A percentile compares a stretch with the other conserved stretches of the same genome.
Evolutionary conservation across 768 basidiomycete species (phyloP).

Genomic region (Tremella yokohamensis): DNA sequence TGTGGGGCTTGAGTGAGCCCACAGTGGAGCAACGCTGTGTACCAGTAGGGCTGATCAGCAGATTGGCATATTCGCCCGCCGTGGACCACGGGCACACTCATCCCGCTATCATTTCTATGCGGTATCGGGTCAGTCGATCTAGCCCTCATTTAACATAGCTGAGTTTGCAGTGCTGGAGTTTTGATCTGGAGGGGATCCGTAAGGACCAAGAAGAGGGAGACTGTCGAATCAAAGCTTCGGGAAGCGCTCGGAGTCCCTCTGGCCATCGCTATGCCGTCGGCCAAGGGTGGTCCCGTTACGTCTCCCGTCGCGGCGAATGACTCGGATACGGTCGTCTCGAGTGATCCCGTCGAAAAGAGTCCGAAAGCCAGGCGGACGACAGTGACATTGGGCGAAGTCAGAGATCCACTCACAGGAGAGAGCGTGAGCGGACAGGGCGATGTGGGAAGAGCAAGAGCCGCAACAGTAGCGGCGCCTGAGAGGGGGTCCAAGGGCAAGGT

Average conservation of each 20-base stretch:
- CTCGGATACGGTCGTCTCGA: too few species aligned
- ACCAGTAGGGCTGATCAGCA: constrained; percentile 7
- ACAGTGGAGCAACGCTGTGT: not conserved
- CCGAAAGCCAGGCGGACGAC: not conserved
- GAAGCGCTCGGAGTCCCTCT: constrained; percentile 43
- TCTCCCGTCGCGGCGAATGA: not conserved
- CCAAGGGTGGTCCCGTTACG: not conserved
- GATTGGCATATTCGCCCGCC: constrained; percentile 49
- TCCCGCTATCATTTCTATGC: constrained; percentile 70
- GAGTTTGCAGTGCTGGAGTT: constrained; percentile 56
- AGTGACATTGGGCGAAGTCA: not conserved
- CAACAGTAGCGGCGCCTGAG: too few species aligned
- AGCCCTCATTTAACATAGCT: not conserved
- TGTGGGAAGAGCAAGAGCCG: too few species aligned
- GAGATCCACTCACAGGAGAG: too few species aligned
- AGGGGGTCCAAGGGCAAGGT: too few species aligned
- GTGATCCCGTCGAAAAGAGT: too few species aligned
- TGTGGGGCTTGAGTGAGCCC: constrained; percentile 65
- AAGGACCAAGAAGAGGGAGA: constrained; percentile 41
- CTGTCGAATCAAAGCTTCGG: constrained; percentile 42
- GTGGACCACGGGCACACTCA: constrained; percentile 59
- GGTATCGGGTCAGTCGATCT: constrained; percentile 57
- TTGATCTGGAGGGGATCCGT: constrained; percentile 67
- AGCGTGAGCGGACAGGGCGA: too few species aligned
- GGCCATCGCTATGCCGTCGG: constrained; percentile 6